These are phyloP conservation scores for Pseudocercospora eumusae DNA, from an alignment of 2,329 filamentous ascomycete species.

Conservation along the genomic window DNA sequence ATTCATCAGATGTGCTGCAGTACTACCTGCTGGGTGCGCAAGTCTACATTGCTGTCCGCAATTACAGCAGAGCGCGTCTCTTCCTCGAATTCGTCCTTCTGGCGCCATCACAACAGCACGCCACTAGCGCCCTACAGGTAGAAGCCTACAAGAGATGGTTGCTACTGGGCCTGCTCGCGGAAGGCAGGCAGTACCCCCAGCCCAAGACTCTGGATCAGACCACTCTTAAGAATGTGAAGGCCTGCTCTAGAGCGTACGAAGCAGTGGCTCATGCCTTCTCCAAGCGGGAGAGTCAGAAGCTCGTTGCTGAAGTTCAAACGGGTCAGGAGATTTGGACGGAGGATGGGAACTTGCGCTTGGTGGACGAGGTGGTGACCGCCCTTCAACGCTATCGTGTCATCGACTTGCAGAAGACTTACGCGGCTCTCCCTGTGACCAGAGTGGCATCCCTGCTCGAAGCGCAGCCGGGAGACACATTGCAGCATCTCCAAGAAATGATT, in stretches of 20 bases:
- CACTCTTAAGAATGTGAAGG: constrained; percentile 59
- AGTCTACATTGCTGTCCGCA: constrained; percentile 49
- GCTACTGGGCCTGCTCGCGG: constrained; percentile 69
- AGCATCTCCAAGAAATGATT: constrained; percentile 58
- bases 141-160: constrained; percentile 94
- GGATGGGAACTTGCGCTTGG: constrained; percentile 66
- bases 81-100: constrained; percentile 58
- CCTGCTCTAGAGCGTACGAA: constrained; percentile 68
- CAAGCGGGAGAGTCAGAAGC: constrained; percentile 56
- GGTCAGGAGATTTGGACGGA: constrained; percentile 60
- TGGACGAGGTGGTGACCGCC: constrained; percentile 67
- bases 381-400: constrained; percentile 76
- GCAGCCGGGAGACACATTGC: constrained; percentile 53
- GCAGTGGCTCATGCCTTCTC: constrained; percentile 70
- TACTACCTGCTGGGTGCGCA: constrained; percentile 55
- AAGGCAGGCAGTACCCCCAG: constrained; percentile 60
- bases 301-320: constrained; percentile 65
- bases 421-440: constrained; percentile 59
- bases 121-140: constrained; percentile 72
- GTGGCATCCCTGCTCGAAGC: constrained; percentile 55
- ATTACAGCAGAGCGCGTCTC: constrained; percentile 48
- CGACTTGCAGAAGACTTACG: constrained; percentile 71
- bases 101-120: constrained; percentile 64
- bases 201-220: constrained; percentile 59
- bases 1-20: constrained; percentile 55